Evolutionary conservation across 108 stramenopile species (phyloP), one percentile per base, ranked within the genome.

Genomic region (Pseudonitzschia delicatissima): DNA sequence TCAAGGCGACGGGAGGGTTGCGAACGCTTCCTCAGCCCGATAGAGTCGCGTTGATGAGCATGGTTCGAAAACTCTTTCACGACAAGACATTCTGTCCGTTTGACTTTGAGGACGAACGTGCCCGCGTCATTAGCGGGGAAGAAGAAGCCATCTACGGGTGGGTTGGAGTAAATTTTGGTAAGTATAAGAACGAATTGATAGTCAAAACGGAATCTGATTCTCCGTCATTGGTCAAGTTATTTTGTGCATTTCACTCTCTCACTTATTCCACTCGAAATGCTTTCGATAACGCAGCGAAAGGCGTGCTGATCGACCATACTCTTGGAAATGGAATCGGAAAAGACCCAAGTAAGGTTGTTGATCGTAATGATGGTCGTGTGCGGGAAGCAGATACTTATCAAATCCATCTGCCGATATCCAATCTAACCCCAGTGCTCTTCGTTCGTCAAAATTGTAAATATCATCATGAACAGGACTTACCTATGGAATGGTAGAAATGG

Each of bases 101-200:
- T 74, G 70, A 62, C 58, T 91, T 93, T 66, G 73, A 83, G 36
- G 62, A 73, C 64, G 91, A 87, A 74, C 84, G 85, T 17, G 64
- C 64, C 23, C 53, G 72, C 17, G 72, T 94, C 23, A 94, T 96
- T 52, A 73, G 73, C 17, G 95, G 95, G 13, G 95, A 96, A 73
- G 95, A 96, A 61, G 95, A 96, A 68, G 91, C 89, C 18, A 87
- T 93, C 7, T 96, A 93, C 77, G 93, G 86, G 5, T 96, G 95
- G 95, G 83, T 88, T 11, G 91, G 85, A 28, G 85, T 92, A 1
- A 96, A 96, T 69, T 93, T 84, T 65, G 72, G 32, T 58, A 58
- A 51, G 50, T 49, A 28, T 23, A 28, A 23, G 27, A 18, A 44
- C 6, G 2, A 44, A 2, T 44, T 44, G 13, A 2, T 1, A 7